Base-by-base conservation (phyloP, 192 early-diverging fungal species). In the Powellomyces hirtus region DNA sequence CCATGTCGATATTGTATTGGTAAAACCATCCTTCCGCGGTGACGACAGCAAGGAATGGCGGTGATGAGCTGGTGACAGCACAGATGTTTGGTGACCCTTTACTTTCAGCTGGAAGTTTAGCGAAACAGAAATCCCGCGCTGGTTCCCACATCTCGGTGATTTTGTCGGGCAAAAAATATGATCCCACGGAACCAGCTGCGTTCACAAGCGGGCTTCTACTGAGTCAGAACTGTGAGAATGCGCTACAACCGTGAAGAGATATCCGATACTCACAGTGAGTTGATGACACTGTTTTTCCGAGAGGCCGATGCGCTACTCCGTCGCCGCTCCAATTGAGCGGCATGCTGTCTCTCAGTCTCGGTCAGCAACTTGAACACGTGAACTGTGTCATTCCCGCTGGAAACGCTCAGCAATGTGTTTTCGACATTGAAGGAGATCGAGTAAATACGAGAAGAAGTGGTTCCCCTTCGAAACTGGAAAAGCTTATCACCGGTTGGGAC, bases 141-240 rank as follows among this genome's bases (percentile, higher is more conserved):
- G 96, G 96, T 76, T 98, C 96, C 90, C 90, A 97, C 56, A 98
- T 94, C 61, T 97, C 94, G 3, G 94, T 93, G 22, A 84, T 59
- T 38, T 81, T 79, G 64, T 92, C 90, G 5, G 97, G 97, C 44
- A 98, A 83, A 38, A 79, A 70, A 66, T 93, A 89, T 59, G 90
- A 91, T 27, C 90, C 89, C 11, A 94, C 89, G 58, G 87, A 90
- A 26, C 89, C 90, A 16, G 93, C 73, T 1, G 75, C 71, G 29
- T 56, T 59, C 13, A 67, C 74, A 6, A 81, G 24, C 22, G 79
- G 79, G 7, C 62, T 45, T 61, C 61, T 73, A 14, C 76, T 81
- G 62, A 11, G 4, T 37, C 27, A 61, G 36, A 18, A 59, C 1
- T 20, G 14, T 26, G 57, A 2, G 22, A 40, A 40, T 35, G 29